Evolutionary conservation across 768 basidiomycete species (phyloP).

Genomic region (Mycena indigotica): DNA sequence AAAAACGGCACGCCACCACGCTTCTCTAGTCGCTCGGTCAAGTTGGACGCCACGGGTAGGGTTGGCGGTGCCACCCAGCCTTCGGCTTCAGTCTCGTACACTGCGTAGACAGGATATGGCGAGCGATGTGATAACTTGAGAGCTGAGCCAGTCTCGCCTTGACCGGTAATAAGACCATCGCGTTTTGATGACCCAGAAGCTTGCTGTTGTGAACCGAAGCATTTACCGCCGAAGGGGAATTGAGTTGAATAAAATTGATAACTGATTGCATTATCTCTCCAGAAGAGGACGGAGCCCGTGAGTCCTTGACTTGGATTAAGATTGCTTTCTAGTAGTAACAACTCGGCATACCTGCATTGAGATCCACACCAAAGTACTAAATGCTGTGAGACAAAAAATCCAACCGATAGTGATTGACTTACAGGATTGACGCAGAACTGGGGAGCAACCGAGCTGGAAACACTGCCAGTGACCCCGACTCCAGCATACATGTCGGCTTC

Average conservation of each 20-base stretch:
- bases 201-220: neutral
- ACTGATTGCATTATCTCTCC: neutral
- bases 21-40: neutral
- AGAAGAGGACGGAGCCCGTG: slow-evolving; percentile 7
- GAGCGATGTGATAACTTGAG: neutral
- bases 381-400: neutral
- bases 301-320: slow-evolving; percentile 2
- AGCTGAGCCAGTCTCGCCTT: neutral
- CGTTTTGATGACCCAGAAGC: slow-evolving; percentile 1
- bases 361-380: slow-evolving; percentile 1
- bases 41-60: neutral
- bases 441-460: slow-evolving; percentile 10
- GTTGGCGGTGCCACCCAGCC: neutral
- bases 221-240: slow-evolving; percentile 2
- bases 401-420: neutral
- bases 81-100: neutral
- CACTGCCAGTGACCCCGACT: slow-evolving; percentile 23
- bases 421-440: neutral
- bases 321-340: neutral
- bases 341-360: slow-evolving; percentile 1
- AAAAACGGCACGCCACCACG: slow-evolving; percentile 8
- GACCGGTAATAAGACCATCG: neutral
- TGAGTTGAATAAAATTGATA: neutral
- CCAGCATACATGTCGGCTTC: slow-evolving; percentile 25
- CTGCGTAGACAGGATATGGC: neutral